phyloP scores from a whole-genome alignment of 108 stramenopile species.

The Asterionellopsis glacialis region DNA sequence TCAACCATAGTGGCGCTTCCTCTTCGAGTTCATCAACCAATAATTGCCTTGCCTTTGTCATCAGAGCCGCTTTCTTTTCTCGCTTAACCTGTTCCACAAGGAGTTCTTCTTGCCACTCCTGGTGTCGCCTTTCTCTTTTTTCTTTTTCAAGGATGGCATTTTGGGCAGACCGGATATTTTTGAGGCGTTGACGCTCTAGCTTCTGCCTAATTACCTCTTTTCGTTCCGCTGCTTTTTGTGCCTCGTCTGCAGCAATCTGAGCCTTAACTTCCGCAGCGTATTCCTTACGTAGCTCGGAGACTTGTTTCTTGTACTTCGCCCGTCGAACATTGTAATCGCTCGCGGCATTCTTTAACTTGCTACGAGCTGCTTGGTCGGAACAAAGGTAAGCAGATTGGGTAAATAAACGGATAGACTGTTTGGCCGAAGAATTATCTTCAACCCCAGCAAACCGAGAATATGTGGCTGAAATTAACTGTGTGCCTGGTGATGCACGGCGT shows the following conservation, averaged over 20 bases:
- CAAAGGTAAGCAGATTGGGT: no score
- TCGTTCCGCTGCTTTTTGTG: slow-evolving; percentile 28
- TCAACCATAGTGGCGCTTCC: slow-evolving; percentile 73
- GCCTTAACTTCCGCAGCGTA: slow-evolving; percentile 56
- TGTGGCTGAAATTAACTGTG: no score
- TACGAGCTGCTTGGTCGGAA: no score
- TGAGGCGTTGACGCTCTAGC: slow-evolving; percentile 69
- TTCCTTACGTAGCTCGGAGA: slow-evolving; percentile 57
- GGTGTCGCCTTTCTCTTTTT: slow-evolving; percentile 29
- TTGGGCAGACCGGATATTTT: slow-evolving; percentile 53
- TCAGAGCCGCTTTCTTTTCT: slow-evolving; percentile 41
- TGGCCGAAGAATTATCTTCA: no score
- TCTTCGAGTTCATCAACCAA: slow-evolving; percentile 75
- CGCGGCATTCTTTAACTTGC: slow-evolving; percentile 2
- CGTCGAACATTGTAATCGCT: slow-evolving; percentile 51
- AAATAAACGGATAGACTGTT: no score
- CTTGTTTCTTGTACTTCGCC: slow-evolving; percentile 57
- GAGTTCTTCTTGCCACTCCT: slow-evolving; percentile 63
- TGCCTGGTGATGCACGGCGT: no score
- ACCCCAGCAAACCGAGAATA: no score
- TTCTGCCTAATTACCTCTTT: slow-evolving; percentile 31
- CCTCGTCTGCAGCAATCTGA: slow-evolving; percentile 50
- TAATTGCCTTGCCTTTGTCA: slow-evolving; percentile 46
- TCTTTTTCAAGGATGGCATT: slow-evolving; percentile 53
- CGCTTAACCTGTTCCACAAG: slow-evolving; percentile 46